Base-by-base conservation (phyloP, 306 rosid genomes). In the Quillaja saponaria region DNA sequence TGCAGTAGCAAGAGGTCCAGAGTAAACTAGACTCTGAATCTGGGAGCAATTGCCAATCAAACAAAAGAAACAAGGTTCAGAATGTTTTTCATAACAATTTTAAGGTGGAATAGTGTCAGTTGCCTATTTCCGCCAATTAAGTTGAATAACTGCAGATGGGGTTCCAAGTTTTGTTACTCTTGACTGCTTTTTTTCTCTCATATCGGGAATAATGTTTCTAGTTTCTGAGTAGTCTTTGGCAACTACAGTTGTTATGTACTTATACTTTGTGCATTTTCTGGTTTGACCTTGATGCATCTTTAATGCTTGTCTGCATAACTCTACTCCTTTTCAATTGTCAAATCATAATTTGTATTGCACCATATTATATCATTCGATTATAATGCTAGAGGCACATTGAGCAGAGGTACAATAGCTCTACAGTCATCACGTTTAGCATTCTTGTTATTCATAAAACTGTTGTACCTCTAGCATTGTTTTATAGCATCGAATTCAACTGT, bases 1-100 rank as follows among this genome's bases (percentile, higher is more conserved):
- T 88, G 96, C 90, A 88, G 90, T 76, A 83, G 57, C 87, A 88
- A 88, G 84, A 88, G 86, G 81, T 84, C 85, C 65, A 85, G 95
- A 75, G 85, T 79, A 78, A 81, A 77, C 73, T 63, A 71, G 72
- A 71, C 77, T 80, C 60, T 78, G 13, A 39, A 12, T 39, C 44
- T 39, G 44, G 74, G 75, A 77, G 51, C 52, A 62, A 34, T 61
- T 45, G 41, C 53, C n/a, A 59, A 21, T 63, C 39, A 72, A 58
- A 78, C 69, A 73, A 58, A 56, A 40, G 67, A 67, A 78, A 68
- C 79, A 68, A 58, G 75, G 69, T 73, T 76, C 68, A 79, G 67
- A 67, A 69, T 75, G 81, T 72, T 64, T 65, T 52, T 74, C 75
- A 69, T 76, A 69, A 74, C 77, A 71, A 78, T 82, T 85, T 75